Evolutionary conservation across 2,329 filamentous ascomycete genomes (phyloP), one percentile per base, ranked within the genome.

Genomic region (Fusarium pininemorale): DNA sequence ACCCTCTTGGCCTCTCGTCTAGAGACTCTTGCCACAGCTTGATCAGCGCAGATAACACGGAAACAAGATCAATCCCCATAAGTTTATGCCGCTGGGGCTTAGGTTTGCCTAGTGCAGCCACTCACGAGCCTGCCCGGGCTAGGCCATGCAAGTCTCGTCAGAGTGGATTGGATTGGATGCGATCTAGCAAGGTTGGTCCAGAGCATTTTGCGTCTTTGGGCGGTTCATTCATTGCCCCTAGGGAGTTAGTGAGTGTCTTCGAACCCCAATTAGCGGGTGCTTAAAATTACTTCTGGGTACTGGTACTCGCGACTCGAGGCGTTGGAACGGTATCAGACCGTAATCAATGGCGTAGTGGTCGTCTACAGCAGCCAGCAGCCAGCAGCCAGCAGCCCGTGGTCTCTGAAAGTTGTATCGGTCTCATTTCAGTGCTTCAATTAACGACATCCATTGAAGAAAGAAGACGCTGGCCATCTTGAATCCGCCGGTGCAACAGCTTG

Each of bases 11-110:
- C 35, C 42, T 48, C 37, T 38, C 35, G 20, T 20, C 24, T 9
- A 50, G 42, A 53, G 24, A 30, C 42, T 70, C n/a, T 54, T 44
- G 47, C 66, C 58, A 54, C 24, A 28, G n/a, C 39, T 47, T 53
- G 35, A 16, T 32, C 18, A 24, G 11, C 75, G 76, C 63, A 74
- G 50, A 78, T 78, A 75, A 74, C 48, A 77, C 70, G 76, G 76
- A 64, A 77, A 77, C 60, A 77, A 63, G 38, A 32, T 4, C 5
- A 26, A 37, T 54, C 54, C 54, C 75, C 72, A 73, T 61, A 73
- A 51, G 18, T 48, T 39, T 38, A 35, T 50, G 55, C 42, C 51
- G 38, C 28, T 72, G 60, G 53, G 62, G 62, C 61, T 67, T 59
- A 70, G 69, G 55, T 67, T 58, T 60, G 30, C 24, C 63, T 69